Evolutionary conservation across 2,329 filamentous ascomycete species (phyloP), one percentile per base, ranked within the genome.

Genomic region (Pyrenophora seminiperda): DNA sequence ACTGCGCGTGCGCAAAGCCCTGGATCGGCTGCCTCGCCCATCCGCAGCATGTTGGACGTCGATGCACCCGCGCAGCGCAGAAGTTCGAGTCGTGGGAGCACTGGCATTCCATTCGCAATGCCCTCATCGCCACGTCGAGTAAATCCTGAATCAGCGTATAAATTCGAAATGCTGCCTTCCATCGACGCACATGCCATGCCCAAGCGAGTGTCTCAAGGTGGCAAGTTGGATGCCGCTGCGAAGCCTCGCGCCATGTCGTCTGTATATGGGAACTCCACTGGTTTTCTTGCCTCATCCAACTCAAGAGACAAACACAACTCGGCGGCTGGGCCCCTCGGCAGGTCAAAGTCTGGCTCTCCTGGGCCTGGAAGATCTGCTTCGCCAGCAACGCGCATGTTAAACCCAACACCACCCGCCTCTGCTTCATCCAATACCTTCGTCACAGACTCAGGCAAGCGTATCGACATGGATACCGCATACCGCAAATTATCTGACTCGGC

Each of bases 391-490:
- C 61, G 66, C 69, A 77, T 53, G 53, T 73, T 81, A 37, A 79
- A 80, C 36, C 68, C 77, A n/a, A 81, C 77, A 56, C 50, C 70
- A 41, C 74, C 73, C 73, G 76, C 56, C 68, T 75, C 62, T 65
- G 63, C 58, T 55, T 57, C 68, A 56, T 56, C 68, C 24, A 67
- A 67, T 68, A 78, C 75, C 36, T 75, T 81, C 11, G 76, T 84
- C 36, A 77, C 88, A 3, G 81, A 84, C 33, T 83, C 84, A 45
- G 85, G 83, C 9, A 80, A 82, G 38, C 70, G 82, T 1, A 75
- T 91, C 42, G 87, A 91, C 65, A 82, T 89, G 72, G 83, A 81
- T 50, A 87, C 79, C 56, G 86, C 88, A 3, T 90, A 91, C 66
- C 80, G 86, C 41, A 82, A 84, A 50, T 75, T 91, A 14, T 90